Conservation (phyloP, 805 yeast species). For the Wickerhamomyces queroliae region DNA sequence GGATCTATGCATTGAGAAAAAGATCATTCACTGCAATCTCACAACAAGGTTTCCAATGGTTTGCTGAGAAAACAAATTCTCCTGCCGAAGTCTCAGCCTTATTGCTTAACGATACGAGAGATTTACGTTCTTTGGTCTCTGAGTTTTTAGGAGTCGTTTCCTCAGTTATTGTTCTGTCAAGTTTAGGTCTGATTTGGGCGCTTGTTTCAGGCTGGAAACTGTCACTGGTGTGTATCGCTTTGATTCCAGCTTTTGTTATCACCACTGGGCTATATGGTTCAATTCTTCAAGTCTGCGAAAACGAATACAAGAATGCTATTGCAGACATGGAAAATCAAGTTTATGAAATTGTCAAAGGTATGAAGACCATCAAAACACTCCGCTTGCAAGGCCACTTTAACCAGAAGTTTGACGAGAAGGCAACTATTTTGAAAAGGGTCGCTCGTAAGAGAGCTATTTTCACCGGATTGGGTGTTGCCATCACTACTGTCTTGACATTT, state of each 20-base stretch:
- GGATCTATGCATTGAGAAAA: constrained; percentile 54
- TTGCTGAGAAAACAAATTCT: constrained; percentile 29
- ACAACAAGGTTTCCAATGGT: constrained; percentile 50
- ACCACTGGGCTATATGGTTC: constrained; percentile 48
- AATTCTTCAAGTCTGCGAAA: constrained; percentile 50
- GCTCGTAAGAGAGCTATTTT: constrained; percentile 49
- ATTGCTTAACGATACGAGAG: constrained; percentile 77
- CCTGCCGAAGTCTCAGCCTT: constrained; percentile 58
- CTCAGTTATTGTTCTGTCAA: constrained; percentile 47
- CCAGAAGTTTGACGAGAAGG: constrained; percentile 26
- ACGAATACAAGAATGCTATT: constrained; percentile 48
- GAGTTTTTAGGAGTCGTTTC: constrained; percentile 52
- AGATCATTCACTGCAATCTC: constrained; percentile 42
- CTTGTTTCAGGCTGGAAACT: constrained; percentile 78
- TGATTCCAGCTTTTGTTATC: constrained; percentile 58
- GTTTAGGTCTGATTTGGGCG: constrained; percentile 74
- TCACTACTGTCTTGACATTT: constrained; percentile 46
- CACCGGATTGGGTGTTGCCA: constrained; percentile 64
- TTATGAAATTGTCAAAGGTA: constrained; percentile 49
- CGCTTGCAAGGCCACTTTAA: constrained; percentile 46
- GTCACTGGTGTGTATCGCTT: constrained; percentile 73
- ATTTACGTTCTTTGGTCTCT: constrained; percentile 58
- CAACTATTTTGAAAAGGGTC: constrained; percentile 26
- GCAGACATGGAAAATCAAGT: constrained; percentile 46
- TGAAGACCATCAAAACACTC: constrained; percentile 58